Base-by-base conservation (phyloP, 208 protist genomes). In the Novymonas esmeraldas region DNA sequence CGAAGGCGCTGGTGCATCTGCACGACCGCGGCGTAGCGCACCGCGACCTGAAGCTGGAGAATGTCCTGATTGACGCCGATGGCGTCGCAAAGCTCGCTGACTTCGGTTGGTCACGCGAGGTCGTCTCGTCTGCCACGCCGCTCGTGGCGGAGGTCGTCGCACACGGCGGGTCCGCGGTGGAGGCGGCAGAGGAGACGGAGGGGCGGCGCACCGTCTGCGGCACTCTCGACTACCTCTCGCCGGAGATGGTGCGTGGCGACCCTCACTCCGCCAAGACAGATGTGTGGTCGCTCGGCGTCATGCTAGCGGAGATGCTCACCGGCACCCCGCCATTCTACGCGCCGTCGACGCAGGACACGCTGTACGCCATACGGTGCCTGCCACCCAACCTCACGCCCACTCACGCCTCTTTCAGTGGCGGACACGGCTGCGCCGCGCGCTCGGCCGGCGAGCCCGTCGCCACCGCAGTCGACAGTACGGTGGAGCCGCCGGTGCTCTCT, bases 221-320 rank as follows among this genome's bases (percentile, higher is more conserved):
- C n/a, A 99, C 99, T 5, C 87, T 99, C 2, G 98, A 99, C 77
- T 99, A 99, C 76, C 76, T 99, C 7, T 97, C 98, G 0, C 99
- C 99, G 3, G 99, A 99, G 84, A 98, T 99, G 89, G 70, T 99
- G 9, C 44, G 48, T 26, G 82, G 82, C 29, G 49, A 67, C 38
- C 68, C 76, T 38, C 84, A 93, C 78, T 83, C 78, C 2, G 58
- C 24, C 20, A 84, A 90, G 38, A 90, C 88, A 39, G 92, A 97
- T 66, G 82, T 97, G 10, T 97, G 92, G 90, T 94, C 90, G n/a
- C 80, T 97, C 0, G 92, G 92, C 10, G 86, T 84, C 20, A 88
- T 93, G 67, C 42, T 95, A 10, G 87, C 75, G 28, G 87, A 97
- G 78, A 86, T 97, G 86, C 59, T 97, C 31, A 89, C 75, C 0